Base-by-base conservation (phyloP, 2,329 filamentous ascomycete genomes). In the Conoideocrella luteorostrata region DNA sequence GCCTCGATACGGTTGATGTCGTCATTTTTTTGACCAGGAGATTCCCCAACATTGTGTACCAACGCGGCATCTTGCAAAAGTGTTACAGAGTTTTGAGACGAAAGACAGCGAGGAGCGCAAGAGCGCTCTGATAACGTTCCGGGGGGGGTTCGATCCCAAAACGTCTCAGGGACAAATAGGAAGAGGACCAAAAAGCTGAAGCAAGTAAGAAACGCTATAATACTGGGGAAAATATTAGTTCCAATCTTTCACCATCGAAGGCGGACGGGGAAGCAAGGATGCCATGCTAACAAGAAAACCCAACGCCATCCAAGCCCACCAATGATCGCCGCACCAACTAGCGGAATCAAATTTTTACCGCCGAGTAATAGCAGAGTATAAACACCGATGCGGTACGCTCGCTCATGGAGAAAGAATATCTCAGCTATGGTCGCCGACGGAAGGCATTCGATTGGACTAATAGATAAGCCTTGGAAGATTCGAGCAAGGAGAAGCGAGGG, bases 361-460 rank as follows among this genome's bases (percentile, higher is more conserved):
- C 90, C 87, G 0, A 97, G 75, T 11, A 97, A 73, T 5, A 97
- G 70, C 17, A 97, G 67, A 0, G 90, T 96, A 59, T 97, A 97
- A 20, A 97, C 89, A 9, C 93, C 93, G 35, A 97, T 80, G 5
- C 91, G 84, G 60, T 90, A 97, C 0, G 91, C 91, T 48, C 91
- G 77, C 66, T 97, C 91, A 56, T 97, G 91, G 17, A 97, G 71
- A 58, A 95, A 96, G 69, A 90, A 97, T 47, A 97, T 96, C 63
- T 97, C 91, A 3, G 90, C 89, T 55, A 97, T 91, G 0, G 89
- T 95, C 13, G 91, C 90, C 4, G 88, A 95, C 0, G 91, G 91
- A 23, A 97, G 74, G 57, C 89, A 95, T 62, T 97, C 91, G 7
- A 95, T 88, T 0, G 89, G 88, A 51, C 87, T 93, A 39, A 96